These are phyloP conservation scores for Reticulascus tulasneorum DNA, from an alignment of 2,329 filamentous ascomycete species.

Conservation along the genomic window DNA sequence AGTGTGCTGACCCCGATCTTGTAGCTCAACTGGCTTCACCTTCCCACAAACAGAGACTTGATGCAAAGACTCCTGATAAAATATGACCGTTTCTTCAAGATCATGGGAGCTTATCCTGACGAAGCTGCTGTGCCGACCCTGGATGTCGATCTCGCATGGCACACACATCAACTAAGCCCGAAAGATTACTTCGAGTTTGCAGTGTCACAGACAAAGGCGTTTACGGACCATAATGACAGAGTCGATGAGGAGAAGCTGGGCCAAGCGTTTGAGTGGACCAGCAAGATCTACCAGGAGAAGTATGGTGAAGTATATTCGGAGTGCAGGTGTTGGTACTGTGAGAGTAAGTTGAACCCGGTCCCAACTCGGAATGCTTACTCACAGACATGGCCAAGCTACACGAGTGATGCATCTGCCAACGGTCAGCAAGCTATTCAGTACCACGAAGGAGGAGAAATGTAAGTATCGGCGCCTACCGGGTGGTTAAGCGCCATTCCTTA, in stretches of 20 bases:
- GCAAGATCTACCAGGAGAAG: slow-evolving; percentile 57
- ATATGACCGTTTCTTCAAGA: slow-evolving; percentile 54
- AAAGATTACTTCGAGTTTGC: slow-evolving; percentile 56
- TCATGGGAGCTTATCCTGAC: slow-evolving; percentile 44
- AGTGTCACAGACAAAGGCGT: slow-evolving; percentile 39
- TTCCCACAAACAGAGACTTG: slow-evolving; percentile 53
- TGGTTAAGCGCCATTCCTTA: background rate
- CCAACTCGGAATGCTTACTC: background rate
- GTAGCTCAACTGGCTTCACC: slow-evolving; percentile 66
- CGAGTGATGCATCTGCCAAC: slow-evolving; percentile 51
- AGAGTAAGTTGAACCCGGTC: slow-evolving; percentile 36
- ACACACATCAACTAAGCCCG: slow-evolving; percentile 68
- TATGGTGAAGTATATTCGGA: slow-evolving; percentile 64
- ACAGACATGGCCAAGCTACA: slow-evolving; percentile 32
- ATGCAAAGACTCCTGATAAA: slow-evolving; percentile 58
- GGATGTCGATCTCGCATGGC: slow-evolving; percentile 68
- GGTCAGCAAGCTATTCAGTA: slow-evolving; percentile 37
- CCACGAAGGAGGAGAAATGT: slow-evolving; percentile 39
- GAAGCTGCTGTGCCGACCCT: slow-evolving; percentile 60
- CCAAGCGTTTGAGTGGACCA: slow-evolving; percentile 64
- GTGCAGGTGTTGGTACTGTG: slow-evolving; percentile 77
- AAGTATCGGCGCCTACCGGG: slow-evolving; percentile 6
- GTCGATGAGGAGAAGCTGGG: slow-evolving; percentile 64
- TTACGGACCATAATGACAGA: slow-evolving; percentile 81
- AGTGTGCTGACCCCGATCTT: slow-evolving; percentile 14